A percentile compares a stretch with the other conserved stretches of the same genome.
phyloP scores from a whole-genome alignment of 2,329 filamentous ascomycete genomes.

The Pyricularia pennisetigena region DNA sequence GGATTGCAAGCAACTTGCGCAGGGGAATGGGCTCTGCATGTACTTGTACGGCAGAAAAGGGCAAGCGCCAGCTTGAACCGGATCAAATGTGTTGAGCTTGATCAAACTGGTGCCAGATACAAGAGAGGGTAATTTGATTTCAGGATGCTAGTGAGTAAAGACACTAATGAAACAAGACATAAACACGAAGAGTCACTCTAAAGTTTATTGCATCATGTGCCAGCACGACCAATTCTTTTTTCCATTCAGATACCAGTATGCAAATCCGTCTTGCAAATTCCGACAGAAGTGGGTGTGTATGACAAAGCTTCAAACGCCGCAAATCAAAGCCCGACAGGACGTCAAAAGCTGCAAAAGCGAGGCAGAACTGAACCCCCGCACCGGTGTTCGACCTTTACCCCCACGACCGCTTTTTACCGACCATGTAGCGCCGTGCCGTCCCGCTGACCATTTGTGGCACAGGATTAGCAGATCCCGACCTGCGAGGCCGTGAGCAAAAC shows the following conservation, averaged over 20 bases:
- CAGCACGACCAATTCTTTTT: not conserved
- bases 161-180: too few relatives aligned
- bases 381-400: not conserved
- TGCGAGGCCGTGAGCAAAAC: not conserved
- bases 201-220: not conserved
- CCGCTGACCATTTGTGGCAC: not conserved
- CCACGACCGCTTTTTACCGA: not conserved
- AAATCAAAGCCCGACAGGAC: not conserved
- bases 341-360: not conserved
- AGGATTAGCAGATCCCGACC: not conserved
- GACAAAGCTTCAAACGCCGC: not conserved
- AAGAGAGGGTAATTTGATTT: too few relatives aligned
- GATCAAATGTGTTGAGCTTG: not conserved
- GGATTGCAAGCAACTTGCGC: not conserved
- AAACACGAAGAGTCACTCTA: too few relatives aligned
- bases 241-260: not conserved
- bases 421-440: not conserved
- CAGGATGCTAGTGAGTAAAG: too few relatives aligned
- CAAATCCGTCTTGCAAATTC: not conserved
- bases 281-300: not conserved
- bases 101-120: not conserved
- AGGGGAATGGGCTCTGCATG: not conserved
- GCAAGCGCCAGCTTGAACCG: not conserved
- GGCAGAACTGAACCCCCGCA: not conserved
- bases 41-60: not conserved